phyloP scores from a whole-genome alignment of 2,329 filamentous ascomycete species.

The Parascedosporium putredinis region DNA sequence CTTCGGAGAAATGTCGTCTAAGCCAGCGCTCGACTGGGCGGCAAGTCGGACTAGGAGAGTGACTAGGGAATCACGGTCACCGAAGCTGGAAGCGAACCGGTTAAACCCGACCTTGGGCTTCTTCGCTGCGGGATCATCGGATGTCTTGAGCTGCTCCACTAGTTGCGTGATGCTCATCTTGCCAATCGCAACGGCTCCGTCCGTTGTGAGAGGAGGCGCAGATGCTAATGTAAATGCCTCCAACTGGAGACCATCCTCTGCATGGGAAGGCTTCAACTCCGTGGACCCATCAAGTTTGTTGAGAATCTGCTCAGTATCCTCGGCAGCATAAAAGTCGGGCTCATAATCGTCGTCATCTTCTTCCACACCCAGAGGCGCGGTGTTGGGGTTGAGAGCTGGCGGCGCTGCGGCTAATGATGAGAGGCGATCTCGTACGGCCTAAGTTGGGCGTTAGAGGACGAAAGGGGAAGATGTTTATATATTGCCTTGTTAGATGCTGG shows the following conservation, averaged over 20 bases:
- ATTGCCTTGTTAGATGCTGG: constrained; percentile 3
- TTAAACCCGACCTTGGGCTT: constrained; percentile 66
- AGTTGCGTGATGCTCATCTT: constrained; percentile 12
- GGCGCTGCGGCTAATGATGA: constrained; percentile 32
- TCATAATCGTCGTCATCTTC: constrained; percentile 83
- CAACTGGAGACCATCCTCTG: constrained; percentile 45
- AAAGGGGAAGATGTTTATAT: too few species aligned
- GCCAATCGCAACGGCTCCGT: constrained; percentile 20
- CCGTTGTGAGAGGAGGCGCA: constrained; percentile 61
- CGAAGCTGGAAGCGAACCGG: constrained; percentile 71
- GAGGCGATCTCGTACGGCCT: constrained; percentile 37
- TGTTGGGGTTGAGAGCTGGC: constrained; percentile 44
- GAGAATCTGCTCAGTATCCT: constrained; percentile 66
- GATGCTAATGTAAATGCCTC: constrained; percentile 72
- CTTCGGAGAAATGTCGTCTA: constrained; percentile 52
- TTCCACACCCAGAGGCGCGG: constrained; percentile 52
- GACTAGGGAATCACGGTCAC: constrained; percentile 83
- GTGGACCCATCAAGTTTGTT: constrained; percentile 67
- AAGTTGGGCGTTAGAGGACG: too few species aligned
- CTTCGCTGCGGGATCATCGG: constrained; percentile 56
- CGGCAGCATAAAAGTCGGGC: constrained; percentile 69
- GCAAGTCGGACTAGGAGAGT: constrained; percentile 78
- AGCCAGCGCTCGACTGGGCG: constrained; percentile 62
- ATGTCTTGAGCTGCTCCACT: constrained; percentile 42
- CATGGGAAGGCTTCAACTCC: constrained; percentile 22